Conservation (phyloP, 2,329 filamentous ascomycete species). For the Cadophora sp. region DNA sequence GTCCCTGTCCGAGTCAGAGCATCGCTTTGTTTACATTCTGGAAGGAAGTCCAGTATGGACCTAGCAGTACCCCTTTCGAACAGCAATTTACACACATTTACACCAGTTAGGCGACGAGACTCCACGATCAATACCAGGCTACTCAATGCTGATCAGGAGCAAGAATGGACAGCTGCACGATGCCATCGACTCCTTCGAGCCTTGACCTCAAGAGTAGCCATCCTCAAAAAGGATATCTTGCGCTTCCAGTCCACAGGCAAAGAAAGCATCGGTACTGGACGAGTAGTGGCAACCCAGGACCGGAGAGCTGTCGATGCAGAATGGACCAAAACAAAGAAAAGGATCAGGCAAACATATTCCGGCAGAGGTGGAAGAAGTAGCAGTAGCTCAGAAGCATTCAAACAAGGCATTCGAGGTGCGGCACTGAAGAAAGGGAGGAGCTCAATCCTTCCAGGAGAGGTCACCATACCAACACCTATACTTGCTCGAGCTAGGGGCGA, state of each 20-base stretch:
- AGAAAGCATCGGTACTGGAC: background rate
- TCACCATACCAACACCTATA: slow-evolving; percentile 43
- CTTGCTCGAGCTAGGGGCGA: slow-evolving; percentile 39
- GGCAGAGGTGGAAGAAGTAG: slow-evolving; percentile 23
- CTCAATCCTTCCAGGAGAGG: slow-evolving; percentile 39
- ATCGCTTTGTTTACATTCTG: slow-evolving; percentile 10
- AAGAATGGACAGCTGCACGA: slow-evolving; percentile 50
- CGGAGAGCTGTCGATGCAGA: slow-evolving; percentile 30
- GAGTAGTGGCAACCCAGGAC: background rate
- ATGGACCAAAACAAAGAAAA: slow-evolving; percentile 38
- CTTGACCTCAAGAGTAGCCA: slow-evolving; percentile 50
- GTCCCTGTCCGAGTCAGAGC: background rate
- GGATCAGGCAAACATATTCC: slow-evolving; percentile 42
- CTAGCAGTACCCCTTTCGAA: slow-evolving; percentile 15
- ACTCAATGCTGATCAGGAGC: slow-evolving; percentile 31
- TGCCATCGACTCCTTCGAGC: slow-evolving; percentile 53
- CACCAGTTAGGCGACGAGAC: slow-evolving; percentile 39
- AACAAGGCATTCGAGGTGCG: slow-evolving; percentile 8
- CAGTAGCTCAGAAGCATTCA: slow-evolving; percentile 2
- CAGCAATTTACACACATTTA: slow-evolving; percentile 34
- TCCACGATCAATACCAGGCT: slow-evolving; percentile 34
- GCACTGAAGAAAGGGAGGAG: slow-evolving; percentile 20
- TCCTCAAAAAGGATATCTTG: slow-evolving; percentile 46
- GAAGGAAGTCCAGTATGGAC: slow-evolving; percentile 21
- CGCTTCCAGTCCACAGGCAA: slow-evolving; percentile 27